phyloP scores from a whole-genome alignment of 306 rosid genomes.

The Echinosophora koreensis region DNA sequence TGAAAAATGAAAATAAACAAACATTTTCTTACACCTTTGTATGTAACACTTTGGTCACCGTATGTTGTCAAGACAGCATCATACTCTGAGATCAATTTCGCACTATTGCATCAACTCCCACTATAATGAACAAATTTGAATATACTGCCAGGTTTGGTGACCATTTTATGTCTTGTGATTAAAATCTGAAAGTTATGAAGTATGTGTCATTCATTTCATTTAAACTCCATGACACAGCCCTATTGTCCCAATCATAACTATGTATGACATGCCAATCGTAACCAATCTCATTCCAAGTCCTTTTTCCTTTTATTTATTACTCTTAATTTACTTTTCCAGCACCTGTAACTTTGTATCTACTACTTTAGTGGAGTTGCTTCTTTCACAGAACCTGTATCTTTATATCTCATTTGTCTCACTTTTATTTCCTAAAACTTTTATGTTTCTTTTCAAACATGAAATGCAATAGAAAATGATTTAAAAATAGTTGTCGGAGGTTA shows the following conservation, averaged over 20 bases:
- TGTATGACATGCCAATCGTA: not conserved
- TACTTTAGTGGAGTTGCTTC: conserved; percentile 9
- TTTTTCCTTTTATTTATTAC: not conserved
- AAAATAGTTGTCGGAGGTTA: no score
- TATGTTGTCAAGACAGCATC: no score
- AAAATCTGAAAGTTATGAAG: not conserved
- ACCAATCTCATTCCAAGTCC: conserved; percentile 1
- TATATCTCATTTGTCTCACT: not conserved
- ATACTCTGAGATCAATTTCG: no score
- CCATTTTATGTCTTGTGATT: conserved; percentile 10
- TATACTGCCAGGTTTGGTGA: no score
- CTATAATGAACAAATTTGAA: no score
- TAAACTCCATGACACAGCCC: not conserved
- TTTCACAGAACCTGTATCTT: no score
- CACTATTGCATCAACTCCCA: no score
- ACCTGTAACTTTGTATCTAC: not conserved
- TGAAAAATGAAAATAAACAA: no score
- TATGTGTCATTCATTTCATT: conserved; percentile 1
- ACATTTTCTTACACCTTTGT: no score
- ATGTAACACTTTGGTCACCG: no score
- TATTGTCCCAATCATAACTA: not conserved
- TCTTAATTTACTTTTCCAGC: not conserved
- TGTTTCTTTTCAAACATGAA: no score
- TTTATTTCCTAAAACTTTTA: not conserved
- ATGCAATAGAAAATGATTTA: no score